Percentiles rank a stretch among this genome's conserved stretches.
Evolutionary conservation across 169 alveolate genomes (phyloP).

Genomic region (Neospora caninum): DNA sequence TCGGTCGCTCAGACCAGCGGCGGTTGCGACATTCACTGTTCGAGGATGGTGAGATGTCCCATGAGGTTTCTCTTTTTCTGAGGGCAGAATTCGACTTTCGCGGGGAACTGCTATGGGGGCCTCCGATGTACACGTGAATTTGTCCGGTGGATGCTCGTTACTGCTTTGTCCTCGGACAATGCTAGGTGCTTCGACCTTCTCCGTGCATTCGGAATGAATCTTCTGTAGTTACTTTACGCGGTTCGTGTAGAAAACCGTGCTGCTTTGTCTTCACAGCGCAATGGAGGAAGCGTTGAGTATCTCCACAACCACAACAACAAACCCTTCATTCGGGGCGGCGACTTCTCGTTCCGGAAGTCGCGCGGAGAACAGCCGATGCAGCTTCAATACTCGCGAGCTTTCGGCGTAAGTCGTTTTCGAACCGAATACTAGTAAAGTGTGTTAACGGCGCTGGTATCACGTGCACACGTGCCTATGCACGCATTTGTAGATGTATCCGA

Average conservation of each 20-base stretch:
- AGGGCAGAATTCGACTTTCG: no score
- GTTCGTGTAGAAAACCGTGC: not conserved
- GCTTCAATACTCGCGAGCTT: constrained; percentile 81
- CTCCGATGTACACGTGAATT: no score
- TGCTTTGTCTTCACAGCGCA: not conserved
- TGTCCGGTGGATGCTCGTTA: no score
- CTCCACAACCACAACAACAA: constrained; percentile 80
- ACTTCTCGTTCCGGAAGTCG: constrained; percentile 79
- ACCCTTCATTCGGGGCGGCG: constrained; percentile 86
- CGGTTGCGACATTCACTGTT: not conserved
- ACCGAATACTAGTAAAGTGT: not conserved
- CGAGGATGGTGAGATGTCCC: no score
- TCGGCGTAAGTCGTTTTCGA: constrained; percentile 74
- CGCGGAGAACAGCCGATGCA: constrained; percentile 88
- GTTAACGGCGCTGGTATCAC: no score
- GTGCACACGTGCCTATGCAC: not conserved
- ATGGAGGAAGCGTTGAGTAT: constrained; percentile 76
- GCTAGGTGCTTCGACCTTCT: no score
- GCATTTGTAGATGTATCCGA: not conserved
- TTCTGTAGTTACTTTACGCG: no score
- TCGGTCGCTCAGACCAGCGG: no score
- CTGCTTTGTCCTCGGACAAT: no score
- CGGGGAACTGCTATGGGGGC: no score
- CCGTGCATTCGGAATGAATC: no score
- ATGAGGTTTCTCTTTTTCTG: no score